These are phyloP conservation scores for Alternaria arbusti DNA, from an alignment of 2,329 filamentous ascomycete genomes.

Conservation along the genomic window DNA sequence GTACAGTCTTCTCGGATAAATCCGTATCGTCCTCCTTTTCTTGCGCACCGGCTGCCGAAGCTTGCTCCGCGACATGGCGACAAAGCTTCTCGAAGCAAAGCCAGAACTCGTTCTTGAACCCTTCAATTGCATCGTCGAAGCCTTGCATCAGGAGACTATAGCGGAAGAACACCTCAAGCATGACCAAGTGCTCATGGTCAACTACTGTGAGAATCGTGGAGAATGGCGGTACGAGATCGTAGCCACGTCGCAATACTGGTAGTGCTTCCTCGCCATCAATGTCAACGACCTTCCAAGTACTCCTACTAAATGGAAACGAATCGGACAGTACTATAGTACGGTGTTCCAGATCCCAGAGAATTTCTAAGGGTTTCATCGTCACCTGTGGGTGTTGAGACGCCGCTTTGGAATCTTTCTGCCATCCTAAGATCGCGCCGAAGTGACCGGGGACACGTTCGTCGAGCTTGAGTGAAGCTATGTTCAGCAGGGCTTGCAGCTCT, in stretches of 20 bases:
- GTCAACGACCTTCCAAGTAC: neutral
- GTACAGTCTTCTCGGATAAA: neutral
- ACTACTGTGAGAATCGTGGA: neutral
- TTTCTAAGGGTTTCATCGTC: neutral
- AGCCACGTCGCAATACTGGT: neutral
- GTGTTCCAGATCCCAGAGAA: neutral
- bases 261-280: neutral
- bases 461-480: neutral
- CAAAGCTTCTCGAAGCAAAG: neutral
- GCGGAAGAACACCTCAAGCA: neutral
- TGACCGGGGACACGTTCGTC: neutral
- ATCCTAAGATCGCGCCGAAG: neutral
- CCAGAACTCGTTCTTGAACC: neutral
- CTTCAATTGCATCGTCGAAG: neutral
- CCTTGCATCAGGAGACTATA: neutral
- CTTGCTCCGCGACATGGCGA: neutral
- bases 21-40: neutral
- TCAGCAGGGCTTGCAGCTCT: neutral
- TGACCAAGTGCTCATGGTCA: neutral
- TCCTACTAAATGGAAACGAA: neutral
- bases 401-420: neutral
- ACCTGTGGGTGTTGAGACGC: neutral
- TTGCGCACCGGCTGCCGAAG: neutral
- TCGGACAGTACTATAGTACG: neutral
- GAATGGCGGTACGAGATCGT: neutral